A percentile compares a stretch with the other conserved stretches of the same genome.
These are phyloP conservation scores for Metschnikowia noctiluminum DNA, from an alignment of 805 yeast species.

Conservation along the genomic window DNA sequence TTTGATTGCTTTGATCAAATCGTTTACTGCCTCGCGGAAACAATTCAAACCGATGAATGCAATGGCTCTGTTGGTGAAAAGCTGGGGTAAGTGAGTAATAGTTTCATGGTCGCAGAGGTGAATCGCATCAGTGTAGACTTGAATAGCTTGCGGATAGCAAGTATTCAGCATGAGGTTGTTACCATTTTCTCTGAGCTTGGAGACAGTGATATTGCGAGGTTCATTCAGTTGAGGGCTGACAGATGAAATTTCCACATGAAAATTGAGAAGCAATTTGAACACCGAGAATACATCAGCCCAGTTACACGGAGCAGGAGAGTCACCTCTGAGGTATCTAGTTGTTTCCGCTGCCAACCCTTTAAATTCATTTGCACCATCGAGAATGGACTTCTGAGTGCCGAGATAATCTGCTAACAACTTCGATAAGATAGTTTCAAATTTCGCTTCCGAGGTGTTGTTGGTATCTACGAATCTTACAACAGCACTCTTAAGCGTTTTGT, in stretches of 20 bases:
- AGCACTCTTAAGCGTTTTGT: constrained; percentile 16
- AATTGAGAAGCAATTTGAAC: constrained; percentile 9
- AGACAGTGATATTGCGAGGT: neutral
- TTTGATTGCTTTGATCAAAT: constrained; percentile 31
- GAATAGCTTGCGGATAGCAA: constrained; percentile 39
- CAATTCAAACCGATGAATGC: constrained; percentile 41
- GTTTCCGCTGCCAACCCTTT: constrained; percentile 11
- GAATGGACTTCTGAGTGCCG: constrained; percentile 5
- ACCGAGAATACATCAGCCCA: constrained; percentile 8
- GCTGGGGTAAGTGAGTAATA: constrained; percentile 24
- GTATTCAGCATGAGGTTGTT: constrained; percentile 36
- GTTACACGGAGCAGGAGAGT: neutral
- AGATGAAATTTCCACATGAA: neutral
- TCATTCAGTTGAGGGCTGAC: neutral
- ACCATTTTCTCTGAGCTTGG: constrained; percentile 35
- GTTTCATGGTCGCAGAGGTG: constrained; percentile 19
- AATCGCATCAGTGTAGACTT: constrained; percentile 36
- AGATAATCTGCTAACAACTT: constrained; percentile 8
- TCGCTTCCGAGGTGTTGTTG: neutral
- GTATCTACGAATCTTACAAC: neutral
- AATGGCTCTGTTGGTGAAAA: constrained; percentile 37
- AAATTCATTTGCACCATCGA: constrained; percentile 6
- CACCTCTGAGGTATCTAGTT: constrained; percentile 4
- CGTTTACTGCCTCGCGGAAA: constrained; percentile 37
- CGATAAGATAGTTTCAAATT: neutral